Base-by-base conservation (phyloP, 2,329 filamentous ascomycete genomes). In the Juglanconis oblonga region DNA sequence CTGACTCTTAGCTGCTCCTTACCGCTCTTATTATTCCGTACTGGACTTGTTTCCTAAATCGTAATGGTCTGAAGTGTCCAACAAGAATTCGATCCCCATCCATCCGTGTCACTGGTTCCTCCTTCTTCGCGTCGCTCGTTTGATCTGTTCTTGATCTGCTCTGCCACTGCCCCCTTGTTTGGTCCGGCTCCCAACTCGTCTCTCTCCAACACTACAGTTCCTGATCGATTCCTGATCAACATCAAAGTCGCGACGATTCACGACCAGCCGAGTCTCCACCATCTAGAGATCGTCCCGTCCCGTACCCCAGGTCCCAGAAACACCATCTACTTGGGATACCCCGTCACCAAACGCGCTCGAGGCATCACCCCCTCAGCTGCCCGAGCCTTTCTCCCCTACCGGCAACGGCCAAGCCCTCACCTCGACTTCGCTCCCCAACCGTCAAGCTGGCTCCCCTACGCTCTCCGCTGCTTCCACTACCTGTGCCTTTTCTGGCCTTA, bases 361-460 rank as follows among this genome's bases (percentile, higher is more conserved):
- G 54, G 31, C 55, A 52, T 44, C 38, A 45, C 8, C n/a, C 48
- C 31, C 24, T 9, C 29, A 32, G 24, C 10, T 13, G 32, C 35
- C 24, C 52, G 31, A 29, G 13, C 33, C 36, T 44, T 53, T 40
- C 48, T 36, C 5, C 17, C 29, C 31, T 14, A 31, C 17, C 47
- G 44, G 14, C n/a, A 13, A 31, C 42, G 32, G 33, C 35, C 8
- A 33, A 45, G 44, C 14, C 40, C 53, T 31, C 3, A 31, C 31
- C 42, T 9, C 52, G 52, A 54, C 47, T 29, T 38, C 47, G 10
- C 32, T n/a, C 36, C 5, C 38, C 55, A 47, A 57, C 64, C 63
- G 63, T 61, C 68, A 71, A 68, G 61, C 68, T 70, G 69, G 69
- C 67, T 57, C 47, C 62, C n/a, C 62, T 54, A 59, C 63, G 61